A percentile compares a stretch with the other conserved stretches of the same genome.
These are phyloP conservation scores for Paecilomyces niveus DNA, from an alignment of 2,329 filamentous ascomycete species.

Conservation along the genomic window DNA sequence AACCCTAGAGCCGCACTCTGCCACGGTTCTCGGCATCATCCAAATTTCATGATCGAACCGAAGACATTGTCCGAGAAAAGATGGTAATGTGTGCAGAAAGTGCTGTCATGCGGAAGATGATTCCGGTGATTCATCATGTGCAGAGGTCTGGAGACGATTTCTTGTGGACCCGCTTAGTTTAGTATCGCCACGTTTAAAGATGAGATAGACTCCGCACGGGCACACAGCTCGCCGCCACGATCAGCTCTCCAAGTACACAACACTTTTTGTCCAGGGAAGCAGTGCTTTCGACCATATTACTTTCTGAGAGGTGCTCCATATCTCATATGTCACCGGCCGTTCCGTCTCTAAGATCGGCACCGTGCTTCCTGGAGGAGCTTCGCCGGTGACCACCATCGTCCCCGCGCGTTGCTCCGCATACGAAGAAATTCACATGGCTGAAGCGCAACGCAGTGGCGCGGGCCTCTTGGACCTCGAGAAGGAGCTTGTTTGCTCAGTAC, in stretches of 20 bases:
- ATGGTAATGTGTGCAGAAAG: not conserved
- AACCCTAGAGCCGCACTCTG: not conserved
- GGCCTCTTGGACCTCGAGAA: slow-evolving; percentile 68
- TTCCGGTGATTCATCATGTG: not conserved
- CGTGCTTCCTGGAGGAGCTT: not conserved
- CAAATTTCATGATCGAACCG: not conserved
- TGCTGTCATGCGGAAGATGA: not conserved
- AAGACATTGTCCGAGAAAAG: not conserved
- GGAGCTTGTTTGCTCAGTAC: slow-evolving; percentile 90
- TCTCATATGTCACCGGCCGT: not conserved
- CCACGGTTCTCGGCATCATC: not conserved
- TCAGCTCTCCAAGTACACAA: not conserved
- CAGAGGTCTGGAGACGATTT: not conserved
- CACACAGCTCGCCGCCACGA: not conserved
- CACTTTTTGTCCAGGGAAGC: not conserved
- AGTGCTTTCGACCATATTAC: not conserved
- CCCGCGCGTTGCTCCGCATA: not conserved
- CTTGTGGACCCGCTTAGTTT: not conserved
- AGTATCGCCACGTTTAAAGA: not conserved
- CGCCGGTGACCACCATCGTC: not conserved
- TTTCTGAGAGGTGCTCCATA: not conserved
- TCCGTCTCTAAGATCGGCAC: not conserved
- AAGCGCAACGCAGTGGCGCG: slow-evolving; percentile 9
- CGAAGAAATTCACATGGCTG: not conserved
- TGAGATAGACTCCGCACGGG: not conserved